A percentile compares a stretch with the other conserved stretches of the same genome.
phyloP scores from a whole-genome alignment of 2,329 filamentous ascomycete species.

The Arthrobotrys conoides region DNA sequence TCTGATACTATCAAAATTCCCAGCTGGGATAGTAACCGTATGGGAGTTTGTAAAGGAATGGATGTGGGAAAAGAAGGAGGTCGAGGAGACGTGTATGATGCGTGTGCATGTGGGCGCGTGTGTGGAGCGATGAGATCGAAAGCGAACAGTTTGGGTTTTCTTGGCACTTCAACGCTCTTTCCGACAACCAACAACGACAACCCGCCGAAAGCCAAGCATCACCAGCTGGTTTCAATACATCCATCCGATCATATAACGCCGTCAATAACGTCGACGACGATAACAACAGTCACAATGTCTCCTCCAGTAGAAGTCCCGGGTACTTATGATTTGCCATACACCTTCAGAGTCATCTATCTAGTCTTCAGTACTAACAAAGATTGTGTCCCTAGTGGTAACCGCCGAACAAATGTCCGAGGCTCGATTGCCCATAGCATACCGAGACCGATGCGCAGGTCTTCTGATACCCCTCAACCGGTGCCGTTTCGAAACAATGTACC shows the following conservation, averaged over 20 bases:
- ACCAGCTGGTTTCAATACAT: constrained; percentile 1
- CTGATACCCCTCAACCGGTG: constrained; percentile 96
- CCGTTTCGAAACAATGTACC: constrained; percentile 89
- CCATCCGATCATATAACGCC: constrained; percentile 9
- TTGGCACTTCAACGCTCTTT: constrained; percentile 21
- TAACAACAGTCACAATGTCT: constrained; percentile 34
- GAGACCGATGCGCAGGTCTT: constrained; percentile 94
- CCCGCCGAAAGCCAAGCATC: constrained; percentile 15
- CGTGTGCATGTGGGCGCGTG: constrained; percentile 61
- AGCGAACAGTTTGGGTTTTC: constrained; percentile 17
- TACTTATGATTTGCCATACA: background rate
- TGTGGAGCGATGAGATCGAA: constrained; percentile 31
- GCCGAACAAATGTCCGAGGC: constrained; percentile 55
- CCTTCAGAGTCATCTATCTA: background rate
- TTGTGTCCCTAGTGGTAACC: constrained; percentile 23
- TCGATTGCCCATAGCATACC: constrained; percentile 78
- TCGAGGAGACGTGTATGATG: constrained; percentile 33
- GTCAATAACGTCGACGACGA: constrained; percentile 12
- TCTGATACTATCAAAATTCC: background rate
- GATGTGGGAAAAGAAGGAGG: background rate
- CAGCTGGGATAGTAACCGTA: background rate
- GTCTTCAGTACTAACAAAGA: constrained; percentile 15
- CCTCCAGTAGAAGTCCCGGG: constrained; percentile 38
- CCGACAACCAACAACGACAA: constrained; percentile 8
- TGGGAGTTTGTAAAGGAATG: background rate